Percentiles rank a stretch among this genome's conserved stretches.
These are phyloP conservation scores for Pterocarpus macrocarpus DNA, from an alignment of 306 rosid species.

Conservation along the genomic window DNA sequence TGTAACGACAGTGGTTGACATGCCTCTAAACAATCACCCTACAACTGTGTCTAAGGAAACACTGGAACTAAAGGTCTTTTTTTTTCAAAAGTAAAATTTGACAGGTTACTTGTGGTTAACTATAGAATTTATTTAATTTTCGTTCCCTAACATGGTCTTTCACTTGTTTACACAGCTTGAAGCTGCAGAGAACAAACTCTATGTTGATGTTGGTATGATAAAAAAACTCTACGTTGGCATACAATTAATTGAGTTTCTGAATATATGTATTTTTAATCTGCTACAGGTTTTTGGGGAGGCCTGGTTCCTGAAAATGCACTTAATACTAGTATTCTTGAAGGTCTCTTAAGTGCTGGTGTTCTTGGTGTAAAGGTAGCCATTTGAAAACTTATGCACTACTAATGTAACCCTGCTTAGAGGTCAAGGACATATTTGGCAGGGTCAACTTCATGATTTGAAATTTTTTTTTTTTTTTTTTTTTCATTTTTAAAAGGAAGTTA, in stretches of 20 bases:
- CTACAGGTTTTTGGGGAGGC: slow-evolving; percentile 98
- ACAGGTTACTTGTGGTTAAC: neutral
- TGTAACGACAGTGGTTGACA: slow-evolving; percentile 90
- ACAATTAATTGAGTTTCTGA: slow-evolving; percentile 40
- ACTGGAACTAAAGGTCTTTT: slow-evolving; percentile 75
- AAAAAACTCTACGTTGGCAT: slow-evolving; percentile 27
- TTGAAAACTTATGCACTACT: slow-evolving; percentile 28
- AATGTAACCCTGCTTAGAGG: slow-evolving; percentile 30
- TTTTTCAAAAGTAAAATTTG: neutral
- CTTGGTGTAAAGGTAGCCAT: slow-evolving; percentile 87
- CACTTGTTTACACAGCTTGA: slow-evolving; percentile 65
- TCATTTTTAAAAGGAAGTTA: neutral
- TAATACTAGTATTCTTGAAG: slow-evolving; percentile 77
- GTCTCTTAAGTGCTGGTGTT: slow-evolving; percentile 85
- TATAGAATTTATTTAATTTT: slow-evolving; percentile 22
- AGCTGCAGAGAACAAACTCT: slow-evolving; percentile 73
- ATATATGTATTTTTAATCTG: neutral
- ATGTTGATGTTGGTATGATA: slow-evolving; percentile 88
- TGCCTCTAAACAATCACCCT: slow-evolving; percentile 93
- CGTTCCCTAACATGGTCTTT: slow-evolving; percentile 38
- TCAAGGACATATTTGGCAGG: neutral
- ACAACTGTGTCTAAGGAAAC: slow-evolving; percentile 86
- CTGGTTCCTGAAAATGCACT: slow-evolving; percentile 93
- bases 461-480: neutral
- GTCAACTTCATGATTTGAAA: neutral